Conservation (phyloP, 2,329 filamentous ascomycete species). For the Ophiostoma pallidulum region DNA sequence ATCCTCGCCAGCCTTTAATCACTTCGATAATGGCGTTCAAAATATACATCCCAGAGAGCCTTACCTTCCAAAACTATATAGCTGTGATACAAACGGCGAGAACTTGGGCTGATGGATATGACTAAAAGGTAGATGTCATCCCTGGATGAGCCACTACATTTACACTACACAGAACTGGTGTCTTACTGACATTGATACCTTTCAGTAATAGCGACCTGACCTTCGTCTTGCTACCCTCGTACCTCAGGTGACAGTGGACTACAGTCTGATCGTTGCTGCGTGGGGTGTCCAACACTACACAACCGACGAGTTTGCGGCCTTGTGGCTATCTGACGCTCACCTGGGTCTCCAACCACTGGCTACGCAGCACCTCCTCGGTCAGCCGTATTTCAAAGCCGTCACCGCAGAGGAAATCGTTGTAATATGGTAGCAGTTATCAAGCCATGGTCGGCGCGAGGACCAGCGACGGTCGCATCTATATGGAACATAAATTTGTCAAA, state of each 20-base stretch:
- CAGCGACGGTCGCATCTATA: background rate
- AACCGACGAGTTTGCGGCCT: background rate
- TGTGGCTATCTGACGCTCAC: background rate
- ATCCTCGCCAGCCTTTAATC: no score
- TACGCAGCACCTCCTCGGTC: background rate
- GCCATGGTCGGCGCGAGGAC: background rate
- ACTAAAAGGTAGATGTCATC: background rate
- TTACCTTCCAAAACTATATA: constrained; percentile 3
- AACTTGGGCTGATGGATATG: background rate
- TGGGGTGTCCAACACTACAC: background rate
- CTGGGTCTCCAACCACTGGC: background rate
- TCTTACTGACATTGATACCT: background rate
- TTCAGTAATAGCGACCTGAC: background rate
- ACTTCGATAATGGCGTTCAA: background rate
- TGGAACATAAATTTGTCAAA: background rate
- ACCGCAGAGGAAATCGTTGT: background rate
- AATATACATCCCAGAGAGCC: constrained; percentile 1
- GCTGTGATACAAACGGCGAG: background rate
- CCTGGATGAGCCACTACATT: no score
- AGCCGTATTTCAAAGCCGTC: background rate
- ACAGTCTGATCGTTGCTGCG: background rate
- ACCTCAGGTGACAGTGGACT: background rate
- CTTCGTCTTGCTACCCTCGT: background rate
- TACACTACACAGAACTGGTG: background rate
- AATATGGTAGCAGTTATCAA: background rate